These are phyloP conservation scores for Gnomoniopsis sp. DNA, from an alignment of 2,329 filamentous ascomycete genomes.

Conservation along the genomic window DNA sequence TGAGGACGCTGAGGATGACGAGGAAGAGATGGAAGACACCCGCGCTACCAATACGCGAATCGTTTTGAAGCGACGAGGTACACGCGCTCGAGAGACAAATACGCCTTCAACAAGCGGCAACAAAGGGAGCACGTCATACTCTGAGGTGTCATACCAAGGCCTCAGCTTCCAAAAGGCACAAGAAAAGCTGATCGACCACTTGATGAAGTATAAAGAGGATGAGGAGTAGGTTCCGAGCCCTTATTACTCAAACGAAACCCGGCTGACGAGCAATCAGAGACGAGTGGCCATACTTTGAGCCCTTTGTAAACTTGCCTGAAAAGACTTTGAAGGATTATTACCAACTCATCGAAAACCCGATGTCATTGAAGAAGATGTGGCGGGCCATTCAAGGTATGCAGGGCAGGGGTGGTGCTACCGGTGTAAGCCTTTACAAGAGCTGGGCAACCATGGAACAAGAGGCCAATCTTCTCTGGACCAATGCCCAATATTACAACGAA, in stretches of 20 bases:
- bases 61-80: constrained; percentile 19
- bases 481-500: constrained; percentile 87
- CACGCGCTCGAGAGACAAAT: constrained; percentile 26
- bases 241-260: background rate
- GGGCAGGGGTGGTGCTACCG: constrained; percentile 62
- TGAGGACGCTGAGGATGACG: constrained; percentile 28
- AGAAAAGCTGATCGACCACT: constrained; percentile 75
- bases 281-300: constrained; percentile 65
- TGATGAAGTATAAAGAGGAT: constrained; percentile 62
- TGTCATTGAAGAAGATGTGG: constrained; percentile 74
- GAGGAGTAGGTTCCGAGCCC: constrained; percentile 47
- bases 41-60: constrained; percentile 15
- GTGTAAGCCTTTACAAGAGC: constrained; percentile 67
- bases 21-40: constrained; percentile 22
- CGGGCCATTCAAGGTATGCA: constrained; percentile 73
- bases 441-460: constrained; percentile 83
- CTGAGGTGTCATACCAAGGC: constrained; percentile 62
- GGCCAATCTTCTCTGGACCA: constrained; percentile 78
- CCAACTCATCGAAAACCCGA: constrained; percentile 73
- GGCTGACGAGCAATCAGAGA: constrained; percentile 46
- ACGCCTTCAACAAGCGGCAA: constrained; percentile 23
- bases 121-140: constrained; percentile 51
- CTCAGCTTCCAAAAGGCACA: constrained; percentile 81
- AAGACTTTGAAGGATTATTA: constrained; percentile 82
- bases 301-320: constrained; percentile 76